A percentile compares a stretch with the other conserved stretches of the same genome.
These are phyloP conservation scores for Xylaria sp. DNA, from an alignment of 2,329 filamentous ascomycete species.

Conservation along the genomic window DNA sequence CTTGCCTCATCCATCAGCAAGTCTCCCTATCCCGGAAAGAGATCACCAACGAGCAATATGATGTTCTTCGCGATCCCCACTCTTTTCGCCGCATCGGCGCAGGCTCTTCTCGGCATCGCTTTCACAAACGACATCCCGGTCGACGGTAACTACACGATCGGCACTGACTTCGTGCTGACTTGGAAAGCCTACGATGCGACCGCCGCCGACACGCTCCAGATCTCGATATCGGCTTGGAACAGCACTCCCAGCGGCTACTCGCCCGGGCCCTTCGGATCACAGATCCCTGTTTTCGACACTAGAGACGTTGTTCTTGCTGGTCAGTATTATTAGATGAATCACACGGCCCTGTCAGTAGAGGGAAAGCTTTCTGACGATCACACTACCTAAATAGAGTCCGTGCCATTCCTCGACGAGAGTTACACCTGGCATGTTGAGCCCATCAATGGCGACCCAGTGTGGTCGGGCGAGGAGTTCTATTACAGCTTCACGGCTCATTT, in stretches of 20 bases:
- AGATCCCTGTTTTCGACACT: slow-evolving; percentile 3
- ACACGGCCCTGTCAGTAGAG: neutral
- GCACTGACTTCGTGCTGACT: slow-evolving; percentile 11
- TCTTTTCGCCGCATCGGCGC: slow-evolving; percentile 4
- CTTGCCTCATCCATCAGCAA: neutral
- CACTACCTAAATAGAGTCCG: neutral
- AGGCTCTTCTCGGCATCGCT: slow-evolving; percentile 4
- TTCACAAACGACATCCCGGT: slow-evolving; percentile 15
- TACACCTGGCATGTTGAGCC: slow-evolving; percentile 8
- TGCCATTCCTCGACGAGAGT: neutral
- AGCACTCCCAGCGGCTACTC: neutral
- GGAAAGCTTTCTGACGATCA: slow-evolving; percentile 4
- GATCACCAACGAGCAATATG: slow-evolving; percentile 6
- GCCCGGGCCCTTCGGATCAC: neutral
- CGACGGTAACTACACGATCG: slow-evolving; percentile 12
- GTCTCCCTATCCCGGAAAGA: neutral
- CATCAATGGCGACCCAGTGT: neutral
- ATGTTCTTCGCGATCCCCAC: slow-evolving; percentile 5
- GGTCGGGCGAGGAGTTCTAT: neutral
- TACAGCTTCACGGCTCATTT: slow-evolving; percentile 4
- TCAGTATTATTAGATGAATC: neutral
- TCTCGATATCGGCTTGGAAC: neutral
- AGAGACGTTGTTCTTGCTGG: slow-evolving; percentile 1
- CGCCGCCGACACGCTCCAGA: slow-evolving; percentile 13
- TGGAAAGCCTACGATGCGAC: slow-evolving; percentile 12